These are phyloP conservation scores for Silene coronaria DNA, from an alignment of 179 eudicot species.

Conservation along the genomic window DNA sequence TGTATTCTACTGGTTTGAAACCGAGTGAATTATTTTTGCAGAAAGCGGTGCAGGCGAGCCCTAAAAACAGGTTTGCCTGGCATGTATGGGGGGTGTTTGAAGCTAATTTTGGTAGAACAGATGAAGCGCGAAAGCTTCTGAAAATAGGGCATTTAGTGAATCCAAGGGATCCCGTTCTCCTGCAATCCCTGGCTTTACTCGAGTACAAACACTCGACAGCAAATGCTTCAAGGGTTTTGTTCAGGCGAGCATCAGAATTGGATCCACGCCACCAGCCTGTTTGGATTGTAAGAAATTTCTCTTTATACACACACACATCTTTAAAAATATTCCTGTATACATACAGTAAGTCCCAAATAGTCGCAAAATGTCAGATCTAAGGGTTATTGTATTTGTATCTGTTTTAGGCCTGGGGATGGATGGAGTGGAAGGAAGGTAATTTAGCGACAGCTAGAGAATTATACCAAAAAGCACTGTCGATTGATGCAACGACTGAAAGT, in stretches of 20 bases:
- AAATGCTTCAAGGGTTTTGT: slow-evolving; percentile 65
- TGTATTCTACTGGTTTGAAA: not conserved
- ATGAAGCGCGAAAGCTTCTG: slow-evolving; percentile 63
- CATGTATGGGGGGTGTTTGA: slow-evolving; percentile 97
- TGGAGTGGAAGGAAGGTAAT: slow-evolving; percentile 99
- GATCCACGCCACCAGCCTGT: slow-evolving; percentile 92
- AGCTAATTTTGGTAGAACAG: slow-evolving; percentile 58
- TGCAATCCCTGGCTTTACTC: slow-evolving; percentile 80
- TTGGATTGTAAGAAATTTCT: slow-evolving; percentile 64
- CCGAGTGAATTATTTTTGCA: slow-evolving; percentile 25
- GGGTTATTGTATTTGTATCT: slow-evolving; percentile 1
- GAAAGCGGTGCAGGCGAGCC: slow-evolving; percentile 93
- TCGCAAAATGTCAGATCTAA: not conserved
- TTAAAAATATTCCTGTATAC: not conserved
- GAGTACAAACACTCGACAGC: slow-evolving; percentile 74
- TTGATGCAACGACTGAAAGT: slow-evolving; percentile 63
- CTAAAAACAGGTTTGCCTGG: slow-evolving; percentile 99
- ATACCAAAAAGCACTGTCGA: slow-evolving; percentile 68
- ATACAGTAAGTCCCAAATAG: too few species aligned
- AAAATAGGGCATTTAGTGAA: slow-evolving; percentile 83
- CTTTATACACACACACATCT: not conserved
- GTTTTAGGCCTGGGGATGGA: slow-evolving; percentile 96
- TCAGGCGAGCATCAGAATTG: slow-evolving; percentile 70
- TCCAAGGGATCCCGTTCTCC: slow-evolving; percentile 90
- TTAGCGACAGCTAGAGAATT: slow-evolving; percentile 65